These are phyloP conservation scores for Phaseolus coccineus DNA, from an alignment of 331 rosid genomes.

Conservation along the genomic window DNA sequence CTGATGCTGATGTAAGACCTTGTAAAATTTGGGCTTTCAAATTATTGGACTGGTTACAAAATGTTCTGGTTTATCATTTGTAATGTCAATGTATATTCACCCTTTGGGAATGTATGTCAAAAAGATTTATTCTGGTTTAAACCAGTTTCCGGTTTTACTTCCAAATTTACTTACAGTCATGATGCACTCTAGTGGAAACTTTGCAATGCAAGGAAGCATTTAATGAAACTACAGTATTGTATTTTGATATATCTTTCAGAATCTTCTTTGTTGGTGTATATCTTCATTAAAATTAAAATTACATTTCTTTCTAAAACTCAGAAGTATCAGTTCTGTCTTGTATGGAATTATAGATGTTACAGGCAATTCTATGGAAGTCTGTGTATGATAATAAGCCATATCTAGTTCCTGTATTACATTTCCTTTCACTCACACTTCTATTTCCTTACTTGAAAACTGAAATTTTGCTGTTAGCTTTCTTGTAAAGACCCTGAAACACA, in stretches of 20 bases:
- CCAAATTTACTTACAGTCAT: background rate
- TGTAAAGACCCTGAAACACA: background rate
- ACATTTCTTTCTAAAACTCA: background rate
- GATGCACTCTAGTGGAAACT: conserved; percentile 5
- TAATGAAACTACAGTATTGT: background rate
- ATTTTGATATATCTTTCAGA: background rate
- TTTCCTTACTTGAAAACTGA: conserved; percentile 23
- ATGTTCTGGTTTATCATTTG: background rate
- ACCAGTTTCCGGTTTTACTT: conserved; percentile 3
- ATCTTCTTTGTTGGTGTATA: background rate
- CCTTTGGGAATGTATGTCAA: background rate
- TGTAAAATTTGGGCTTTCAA: background rate
- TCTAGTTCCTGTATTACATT: conserved; percentile 15
- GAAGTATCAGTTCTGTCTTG: background rate
- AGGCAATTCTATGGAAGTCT: background rate
- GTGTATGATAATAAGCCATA: background rate
- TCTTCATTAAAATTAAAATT: conserved; percentile 8
- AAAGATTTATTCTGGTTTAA: conserved; percentile 1
- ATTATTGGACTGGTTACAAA: background rate
- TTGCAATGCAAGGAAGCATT: background rate
- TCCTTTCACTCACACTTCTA: conserved; percentile 5
- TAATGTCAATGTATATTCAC: background rate
- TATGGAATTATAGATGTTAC: background rate
- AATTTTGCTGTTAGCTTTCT: conserved; percentile 7
- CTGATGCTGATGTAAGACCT: background rate